A percentile compares a stretch with the other conserved stretches of the same genome.
Evolutionary conservation across 148 eudicot genomes (phyloP).

Genomic region (Rhododendron henanense): DNA sequence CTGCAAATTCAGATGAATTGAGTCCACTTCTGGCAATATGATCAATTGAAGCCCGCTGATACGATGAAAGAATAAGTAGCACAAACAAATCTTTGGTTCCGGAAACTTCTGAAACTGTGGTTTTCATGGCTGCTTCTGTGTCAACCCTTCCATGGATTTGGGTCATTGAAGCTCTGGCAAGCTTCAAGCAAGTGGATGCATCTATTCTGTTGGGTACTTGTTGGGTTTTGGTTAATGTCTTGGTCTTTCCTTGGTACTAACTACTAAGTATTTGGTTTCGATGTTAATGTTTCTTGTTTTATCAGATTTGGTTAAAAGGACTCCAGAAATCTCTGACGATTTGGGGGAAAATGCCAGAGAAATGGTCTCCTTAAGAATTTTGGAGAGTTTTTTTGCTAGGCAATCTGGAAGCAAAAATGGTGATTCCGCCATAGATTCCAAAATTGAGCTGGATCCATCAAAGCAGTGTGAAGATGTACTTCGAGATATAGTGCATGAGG

Average conservation of each 20-base stretch:
- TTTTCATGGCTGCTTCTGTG: slow-evolving; percentile 23
- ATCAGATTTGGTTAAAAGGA: slow-evolving; percentile 44
- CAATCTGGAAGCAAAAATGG: slow-evolving; percentile 15
- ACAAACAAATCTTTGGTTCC: neutral
- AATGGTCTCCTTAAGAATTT: slow-evolving; percentile 43
- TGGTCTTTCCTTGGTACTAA: neutral
- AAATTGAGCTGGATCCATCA: slow-evolving; percentile 31
- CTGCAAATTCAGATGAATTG: neutral
- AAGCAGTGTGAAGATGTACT: slow-evolving; percentile 47
- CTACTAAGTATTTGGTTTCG: neutral
- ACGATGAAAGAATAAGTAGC: neutral
- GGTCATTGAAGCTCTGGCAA: slow-evolving; percentile 70
- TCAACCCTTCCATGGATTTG: slow-evolving; percentile 52
- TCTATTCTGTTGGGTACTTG: slow-evolving; percentile 40
- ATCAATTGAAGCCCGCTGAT: neutral
- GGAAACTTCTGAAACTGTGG: slow-evolving; percentile 12
- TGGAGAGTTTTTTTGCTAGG: slow-evolving; percentile 43
- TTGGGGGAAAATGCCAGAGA: slow-evolving; percentile 51
- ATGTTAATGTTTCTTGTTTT: slow-evolving; percentile 3
- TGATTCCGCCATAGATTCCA: slow-evolving; percentile 11
- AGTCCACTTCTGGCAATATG: neutral
- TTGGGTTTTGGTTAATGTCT: neutral
- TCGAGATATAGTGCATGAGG: slow-evolving; percentile 35
- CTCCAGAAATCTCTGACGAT: slow-evolving; percentile 32
- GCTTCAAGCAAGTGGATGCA: slow-evolving; percentile 36